These are phyloP conservation scores for Aureobasidium musti DNA, from an alignment of 2,329 filamentous ascomycete genomes.

Conservation along the genomic window DNA sequence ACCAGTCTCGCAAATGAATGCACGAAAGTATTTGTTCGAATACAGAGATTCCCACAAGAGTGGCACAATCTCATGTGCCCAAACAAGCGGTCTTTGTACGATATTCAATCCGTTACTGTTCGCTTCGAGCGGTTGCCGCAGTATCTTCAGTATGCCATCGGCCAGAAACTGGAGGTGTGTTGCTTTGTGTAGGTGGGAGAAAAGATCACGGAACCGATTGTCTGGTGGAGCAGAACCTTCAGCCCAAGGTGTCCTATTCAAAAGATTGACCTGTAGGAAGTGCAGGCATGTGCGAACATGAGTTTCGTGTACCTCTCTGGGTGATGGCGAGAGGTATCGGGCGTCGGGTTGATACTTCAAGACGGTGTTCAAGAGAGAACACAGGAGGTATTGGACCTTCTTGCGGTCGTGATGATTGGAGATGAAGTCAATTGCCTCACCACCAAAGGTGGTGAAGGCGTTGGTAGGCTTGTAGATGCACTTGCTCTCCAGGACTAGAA, in stretches of 20 bases:
- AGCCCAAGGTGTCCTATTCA: conserved; percentile 85
- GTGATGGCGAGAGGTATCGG: conserved; percentile 59
- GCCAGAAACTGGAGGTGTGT: conserved; percentile 98
- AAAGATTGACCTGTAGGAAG: conserved; percentile 77
- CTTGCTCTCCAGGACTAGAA: conserved; percentile 83
- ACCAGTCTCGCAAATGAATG: conserved; percentile 95
- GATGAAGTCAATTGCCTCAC: conserved; percentile 30
- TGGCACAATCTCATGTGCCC: conserved; percentile 94
- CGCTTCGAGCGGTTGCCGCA: conserved; percentile 90
- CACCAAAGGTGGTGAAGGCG: conserved; percentile 22
- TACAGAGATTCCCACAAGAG: conserved; percentile 97
- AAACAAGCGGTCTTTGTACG: conserved; percentile 71
- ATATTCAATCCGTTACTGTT: conserved; percentile 61
- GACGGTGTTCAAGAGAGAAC: conserved; percentile 90
- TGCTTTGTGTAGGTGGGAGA: conserved; percentile 84
- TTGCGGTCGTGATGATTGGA: conserved; percentile 30
- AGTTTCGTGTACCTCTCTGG: conserved; percentile 32
- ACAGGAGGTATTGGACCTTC: conserved; percentile 53
- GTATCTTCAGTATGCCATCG: conserved; percentile 87
- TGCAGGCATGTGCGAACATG: conserved; percentile 63
- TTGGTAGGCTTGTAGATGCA: conserved; percentile 88
- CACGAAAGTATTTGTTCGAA: conserved; percentile 95
- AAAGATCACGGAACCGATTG: conserved; percentile 92
- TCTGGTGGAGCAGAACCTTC: conserved; percentile 63
- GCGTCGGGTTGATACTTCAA: conserved; percentile 94